Conservation (phyloP, 768 basidiomycete genomes). For the Suillus americanus region DNA sequence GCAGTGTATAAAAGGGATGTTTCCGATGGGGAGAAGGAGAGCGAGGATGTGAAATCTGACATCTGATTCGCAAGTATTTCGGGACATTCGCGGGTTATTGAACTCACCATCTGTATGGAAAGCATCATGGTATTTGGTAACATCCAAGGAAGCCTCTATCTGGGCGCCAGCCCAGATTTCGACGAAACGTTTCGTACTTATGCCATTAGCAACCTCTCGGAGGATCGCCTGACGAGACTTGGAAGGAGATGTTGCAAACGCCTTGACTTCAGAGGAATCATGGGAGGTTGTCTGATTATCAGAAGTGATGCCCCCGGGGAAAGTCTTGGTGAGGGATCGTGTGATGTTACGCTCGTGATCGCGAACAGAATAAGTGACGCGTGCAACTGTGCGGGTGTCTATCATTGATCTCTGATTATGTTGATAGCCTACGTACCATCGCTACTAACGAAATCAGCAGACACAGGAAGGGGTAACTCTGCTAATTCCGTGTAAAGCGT, state of each 20-base stretch:
- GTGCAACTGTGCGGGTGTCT: slow-evolving; percentile 33
- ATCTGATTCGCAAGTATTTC: background rate
- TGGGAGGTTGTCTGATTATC: slow-evolving; percentile 6
- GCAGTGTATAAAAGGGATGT: slow-evolving; percentile 58
- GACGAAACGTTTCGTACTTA: slow-evolving; percentile 46
- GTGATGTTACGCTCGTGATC: slow-evolving; percentile 54
- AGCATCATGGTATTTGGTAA: slow-evolving; percentile 54
- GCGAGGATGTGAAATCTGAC: slow-evolving; percentile 51
- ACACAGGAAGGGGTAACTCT: background rate
- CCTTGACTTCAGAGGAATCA: slow-evolving; percentile 37
- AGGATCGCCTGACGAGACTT: slow-evolving; percentile 45
- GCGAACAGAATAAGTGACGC: slow-evolving; percentile 44
- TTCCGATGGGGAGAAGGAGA: slow-evolving; percentile 56
- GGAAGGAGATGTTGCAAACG: slow-evolving; percentile 43
- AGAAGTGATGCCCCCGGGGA: slow-evolving; percentile 18
- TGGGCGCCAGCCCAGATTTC: slow-evolving; percentile 56
- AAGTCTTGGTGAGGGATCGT: slow-evolving; percentile 41
- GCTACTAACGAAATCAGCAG: background rate
- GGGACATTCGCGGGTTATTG: background rate
- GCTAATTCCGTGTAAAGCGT: background rate
- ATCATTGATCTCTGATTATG: slow-evolving; percentile 23
- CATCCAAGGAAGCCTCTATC: slow-evolving; percentile 50
- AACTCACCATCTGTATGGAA: slow-evolving; percentile 63
- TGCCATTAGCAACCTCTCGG: slow-evolving; percentile 29
- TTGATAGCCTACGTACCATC: slow-evolving; percentile 35